Conservation (phyloP, 2,329 filamentous ascomycete species). For the Sclerotiophoma versabilis region DNA sequence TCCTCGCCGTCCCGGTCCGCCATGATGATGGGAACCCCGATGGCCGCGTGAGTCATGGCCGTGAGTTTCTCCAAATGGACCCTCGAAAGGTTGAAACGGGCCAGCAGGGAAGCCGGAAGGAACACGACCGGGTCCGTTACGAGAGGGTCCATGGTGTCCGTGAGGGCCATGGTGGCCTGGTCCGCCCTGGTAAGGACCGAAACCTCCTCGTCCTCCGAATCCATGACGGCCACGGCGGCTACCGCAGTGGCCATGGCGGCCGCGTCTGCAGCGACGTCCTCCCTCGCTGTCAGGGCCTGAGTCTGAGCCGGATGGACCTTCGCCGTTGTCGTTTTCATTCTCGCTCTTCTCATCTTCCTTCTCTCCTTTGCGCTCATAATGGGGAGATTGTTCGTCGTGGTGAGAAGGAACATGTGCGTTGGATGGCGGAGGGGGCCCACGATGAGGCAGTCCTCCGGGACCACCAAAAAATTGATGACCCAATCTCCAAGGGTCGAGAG, state of each 20-base stretch:
- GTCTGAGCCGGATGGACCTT: conserved; percentile 40
- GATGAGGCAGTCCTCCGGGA: conserved; percentile 36
- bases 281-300: conserved; percentile 39
- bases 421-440: conserved; percentile 37
- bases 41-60: conserved; percentile 21
- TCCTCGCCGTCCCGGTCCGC: conserved; percentile 35
- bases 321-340: conserved; percentile 35
- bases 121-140: conserved; percentile 3
- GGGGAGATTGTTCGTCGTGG: conserved; percentile 10
- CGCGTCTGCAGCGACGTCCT: conserved; percentile 21
- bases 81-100: conserved; percentile 27
- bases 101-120: conserved; percentile 18
- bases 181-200: conserved; percentile 26
- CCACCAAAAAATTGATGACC: conserved; percentile 40
- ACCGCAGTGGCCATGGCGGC: conserved; percentile 31
- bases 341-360: conserved; percentile 14
- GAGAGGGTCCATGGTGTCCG: conserved; percentile 8
- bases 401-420: conserved; percentile 24
- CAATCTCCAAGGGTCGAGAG: conserved; percentile 46
- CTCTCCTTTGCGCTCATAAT: conserved; percentile 21
- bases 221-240: conserved; percentile 32
- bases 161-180: conserved; percentile 15
- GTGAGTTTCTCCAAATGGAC: conserved; percentile 24
- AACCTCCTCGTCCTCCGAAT: conserved; percentile 30
- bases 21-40: conserved; percentile 7